Conservation (phyloP, 257 asterid species). For the Gentiana dahurica region DNA sequence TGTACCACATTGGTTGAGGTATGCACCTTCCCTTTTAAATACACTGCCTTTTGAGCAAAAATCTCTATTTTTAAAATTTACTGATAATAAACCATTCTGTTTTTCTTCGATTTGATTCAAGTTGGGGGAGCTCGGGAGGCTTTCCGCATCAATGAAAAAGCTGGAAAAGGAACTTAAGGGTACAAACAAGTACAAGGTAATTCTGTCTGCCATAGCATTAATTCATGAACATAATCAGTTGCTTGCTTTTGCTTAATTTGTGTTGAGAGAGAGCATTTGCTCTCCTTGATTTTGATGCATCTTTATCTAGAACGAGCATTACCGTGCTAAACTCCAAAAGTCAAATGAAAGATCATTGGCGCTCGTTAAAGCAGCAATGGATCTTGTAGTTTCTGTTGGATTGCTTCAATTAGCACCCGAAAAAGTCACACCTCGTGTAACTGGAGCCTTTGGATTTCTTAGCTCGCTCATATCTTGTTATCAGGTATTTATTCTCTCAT, state of each 20-base stretch:
- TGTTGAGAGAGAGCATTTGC: neutral
- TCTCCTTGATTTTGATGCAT: constrained; percentile 6
- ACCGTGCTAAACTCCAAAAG: constrained; percentile 43
- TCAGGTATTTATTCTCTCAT: constrained; percentile 45
- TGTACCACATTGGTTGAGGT: constrained; percentile 76
- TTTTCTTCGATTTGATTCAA: constrained; percentile 16
- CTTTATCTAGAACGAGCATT: constrained; percentile 51
- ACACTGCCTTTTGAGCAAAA: neutral
- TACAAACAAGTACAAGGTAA: constrained; percentile 60
- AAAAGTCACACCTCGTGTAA: constrained; percentile 91
- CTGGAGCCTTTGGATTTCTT: constrained; percentile 79
- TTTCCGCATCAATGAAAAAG: constrained; percentile 65
- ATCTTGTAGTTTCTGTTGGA: constrained; percentile 82
- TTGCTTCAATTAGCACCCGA: constrained; percentile 90
- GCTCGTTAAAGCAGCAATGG: constrained; percentile 74
- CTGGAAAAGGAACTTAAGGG: constrained; percentile 67
- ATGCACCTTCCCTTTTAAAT: neutral
- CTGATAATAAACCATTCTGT: neutral
- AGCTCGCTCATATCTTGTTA: constrained; percentile 96
- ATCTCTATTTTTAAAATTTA: neutral
- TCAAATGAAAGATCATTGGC: constrained; percentile 78
- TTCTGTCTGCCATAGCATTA: constrained; percentile 4
- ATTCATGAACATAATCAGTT: constrained; percentile 2
- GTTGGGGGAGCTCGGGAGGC: constrained; percentile 83
- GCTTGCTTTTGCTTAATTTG: constrained; percentile 4